Percentiles rank a stretch among this genome's conserved stretches.
Evolutionary conservation across 164 flowering plant genomes (phyloP).

Genomic region (grape (Vitis vinifera)): ASM3070453v1 NC_081814.1:760501-761000

Average conservation of each 20-base stretch:
- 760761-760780: slow-evolving; percentile 64
- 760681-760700: slow-evolving; percentile 21
- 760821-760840: slow-evolving; percentile 21
- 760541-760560: slow-evolving; percentile 67
- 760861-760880: slow-evolving; percentile 69
- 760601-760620: slow-evolving; percentile 73
- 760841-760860: slow-evolving; percentile 42
- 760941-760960: slow-evolving; percentile 15
- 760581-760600: slow-evolving; percentile 79
- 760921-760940: slow-evolving; percentile 47
- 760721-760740: slow-evolving; percentile 46
- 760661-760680: slow-evolving; percentile 40
- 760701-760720: background rate
- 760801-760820: slow-evolving; percentile 13
- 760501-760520: slow-evolving; percentile 60
- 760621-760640: slow-evolving; percentile 44
- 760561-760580: slow-evolving; percentile 70
- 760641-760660: slow-evolving; percentile 18
- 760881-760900: slow-evolving; percentile 71
- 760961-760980: slow-evolving; percentile 7
- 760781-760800: slow-evolving; percentile 28
- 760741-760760: slow-evolving; percentile 55
- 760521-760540: slow-evolving; percentile 67
- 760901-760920: slow-evolving; percentile 74
- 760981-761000: slow-evolving; percentile 16